These are phyloP conservation scores for Cylindrotheca fusiformis DNA, from an alignment of 108 stramenopile species.

Conservation along the genomic window DNA sequence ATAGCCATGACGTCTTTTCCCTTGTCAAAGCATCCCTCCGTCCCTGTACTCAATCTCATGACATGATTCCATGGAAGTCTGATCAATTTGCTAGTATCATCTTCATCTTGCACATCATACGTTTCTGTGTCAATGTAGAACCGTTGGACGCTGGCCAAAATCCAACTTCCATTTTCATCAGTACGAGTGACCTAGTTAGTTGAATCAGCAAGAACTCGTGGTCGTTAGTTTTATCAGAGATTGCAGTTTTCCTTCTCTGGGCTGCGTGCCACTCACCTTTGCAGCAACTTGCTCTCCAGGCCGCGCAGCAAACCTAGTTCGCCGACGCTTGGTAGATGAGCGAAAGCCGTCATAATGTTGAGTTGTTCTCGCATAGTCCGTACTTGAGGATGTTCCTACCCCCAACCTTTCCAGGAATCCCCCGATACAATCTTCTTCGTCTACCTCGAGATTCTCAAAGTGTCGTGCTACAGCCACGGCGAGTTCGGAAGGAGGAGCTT, in stretches of 20 bases:
- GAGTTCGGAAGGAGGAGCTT: slow-evolving; percentile 83
- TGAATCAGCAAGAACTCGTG: background rate
- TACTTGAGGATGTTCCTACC: slow-evolving; percentile 41
- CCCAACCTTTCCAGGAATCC: slow-evolving; percentile 77
- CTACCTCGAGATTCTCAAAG: slow-evolving; percentile 80
- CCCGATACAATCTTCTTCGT: slow-evolving; percentile 84
- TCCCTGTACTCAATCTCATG: slow-evolving; percentile 81
- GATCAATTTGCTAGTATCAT: slow-evolving; percentile 90
- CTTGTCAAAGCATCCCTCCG: slow-evolving; percentile 85
- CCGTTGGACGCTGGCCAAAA: slow-evolving; percentile 85
- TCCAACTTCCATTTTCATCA: slow-evolving; percentile 96
- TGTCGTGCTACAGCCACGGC: slow-evolving; percentile 87
- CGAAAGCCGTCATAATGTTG: slow-evolving; percentile 57
- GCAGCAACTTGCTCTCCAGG: slow-evolving; percentile 94
- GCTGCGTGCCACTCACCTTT: slow-evolving; percentile 40
- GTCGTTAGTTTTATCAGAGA: no score
- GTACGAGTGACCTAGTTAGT: slow-evolving; percentile 66
- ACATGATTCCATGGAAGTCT: slow-evolving; percentile 92
- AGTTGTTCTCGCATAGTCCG: slow-evolving; percentile 74
- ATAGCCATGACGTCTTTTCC: slow-evolving; percentile 95
- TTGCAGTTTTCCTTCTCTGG: no score
- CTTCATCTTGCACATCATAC: slow-evolving; percentile 96
- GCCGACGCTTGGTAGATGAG: slow-evolving; percentile 57
- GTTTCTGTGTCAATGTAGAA: slow-evolving; percentile 88
- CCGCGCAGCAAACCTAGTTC: slow-evolving; percentile 76